phyloP scores from a whole-genome alignment of 2,329 filamentous ascomycete species.

The Colletotrichum noveboracense region DNA sequence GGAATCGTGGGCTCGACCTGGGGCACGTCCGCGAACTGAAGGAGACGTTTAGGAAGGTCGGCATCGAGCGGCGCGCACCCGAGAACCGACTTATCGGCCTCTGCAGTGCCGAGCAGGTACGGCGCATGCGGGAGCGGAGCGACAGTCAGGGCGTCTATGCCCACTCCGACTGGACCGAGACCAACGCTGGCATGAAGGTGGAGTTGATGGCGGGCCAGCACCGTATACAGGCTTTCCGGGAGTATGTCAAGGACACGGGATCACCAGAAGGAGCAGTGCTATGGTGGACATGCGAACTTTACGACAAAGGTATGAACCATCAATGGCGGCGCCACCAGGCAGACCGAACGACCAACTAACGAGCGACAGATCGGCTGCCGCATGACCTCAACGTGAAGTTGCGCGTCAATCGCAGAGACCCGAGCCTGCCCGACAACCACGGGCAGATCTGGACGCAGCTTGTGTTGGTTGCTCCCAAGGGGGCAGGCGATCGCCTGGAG shows the following conservation, averaged over 20 bases:
- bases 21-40: not conserved
- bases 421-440: conserved; percentile 14
- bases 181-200: too few species aligned
- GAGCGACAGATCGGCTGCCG: not conserved
- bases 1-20: not conserved
- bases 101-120: not conserved
- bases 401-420: conserved; percentile 13
- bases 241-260: conserved; percentile 10
- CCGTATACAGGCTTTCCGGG: conserved; percentile 7
- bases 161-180: too few species aligned
- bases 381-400: conserved; percentile 16
- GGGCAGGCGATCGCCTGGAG: conserved; percentile 1
- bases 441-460: conserved; percentile 15
- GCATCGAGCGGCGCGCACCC: not conserved
- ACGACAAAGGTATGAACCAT: conserved; percentile 11
- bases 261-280: not conserved
- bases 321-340: too few species aligned
- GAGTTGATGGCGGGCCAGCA: conserved; percentile 20
- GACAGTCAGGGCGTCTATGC: too few species aligned
- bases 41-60: not conserved
- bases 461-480: not conserved
- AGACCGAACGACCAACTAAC: not conserved
- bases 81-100: not conserved
- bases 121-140: not conserved
- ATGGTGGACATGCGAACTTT: conserved; percentile 22